phyloP scores from a whole-genome alignment of 495 filamentous ascomycete genomes.

The Barbatosphaeria neglecta region DNA sequence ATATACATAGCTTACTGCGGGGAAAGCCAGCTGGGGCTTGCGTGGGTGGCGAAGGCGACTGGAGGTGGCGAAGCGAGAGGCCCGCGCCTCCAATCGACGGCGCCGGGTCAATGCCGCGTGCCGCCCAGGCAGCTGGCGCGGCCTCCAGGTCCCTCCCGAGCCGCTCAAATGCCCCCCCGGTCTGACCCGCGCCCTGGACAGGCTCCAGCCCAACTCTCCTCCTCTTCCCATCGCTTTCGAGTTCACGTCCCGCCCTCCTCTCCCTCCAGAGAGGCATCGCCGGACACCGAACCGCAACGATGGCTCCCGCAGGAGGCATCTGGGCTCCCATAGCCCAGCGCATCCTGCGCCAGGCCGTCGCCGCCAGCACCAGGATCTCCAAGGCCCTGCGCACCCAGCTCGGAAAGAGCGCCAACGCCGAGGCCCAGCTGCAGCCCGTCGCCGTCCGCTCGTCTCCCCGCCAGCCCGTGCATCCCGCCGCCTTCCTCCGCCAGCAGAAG shows the following conservation, averaged over 20 bases:
- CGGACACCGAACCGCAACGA: slow-evolving; percentile 21
- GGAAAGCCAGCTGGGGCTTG: too few species aligned
- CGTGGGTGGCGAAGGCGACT: too few species aligned
- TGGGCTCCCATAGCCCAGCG: slow-evolving; percentile 61
- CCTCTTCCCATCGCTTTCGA: slow-evolving; percentile 1
- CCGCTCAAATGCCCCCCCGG: too few species aligned
- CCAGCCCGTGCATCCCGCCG: slow-evolving; percentile 62
- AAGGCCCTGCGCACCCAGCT: slow-evolving; percentile 46
- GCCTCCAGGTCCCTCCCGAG: too few species aligned
- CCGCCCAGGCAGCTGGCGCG: too few species aligned
- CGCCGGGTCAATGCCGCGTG: too few species aligned
- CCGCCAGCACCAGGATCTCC: slow-evolving; percentile 44
- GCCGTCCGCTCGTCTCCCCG: slow-evolving; percentile 34
- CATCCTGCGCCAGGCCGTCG: slow-evolving; percentile 55
- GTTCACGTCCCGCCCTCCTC: background rate
- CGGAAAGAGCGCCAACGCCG: slow-evolving; percentile 32
- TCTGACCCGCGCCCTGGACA: too few species aligned
- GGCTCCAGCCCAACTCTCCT: too few species aligned
- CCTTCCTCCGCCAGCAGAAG: slow-evolving; percentile 61
- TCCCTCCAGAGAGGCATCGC: background rate
- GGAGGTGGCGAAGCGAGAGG: too few species aligned
- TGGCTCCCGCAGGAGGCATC: slow-evolving; percentile 59
- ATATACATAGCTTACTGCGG: too few species aligned
- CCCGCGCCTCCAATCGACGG: too few species aligned
- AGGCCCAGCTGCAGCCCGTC: slow-evolving; percentile 37